Percentiles rank a stretch among this genome's conserved stretches.
These are phyloP conservation scores for Monilinia polystroma DNA, from an alignment of 2,329 filamentous ascomycete genomes.

Conservation along the genomic window DNA sequence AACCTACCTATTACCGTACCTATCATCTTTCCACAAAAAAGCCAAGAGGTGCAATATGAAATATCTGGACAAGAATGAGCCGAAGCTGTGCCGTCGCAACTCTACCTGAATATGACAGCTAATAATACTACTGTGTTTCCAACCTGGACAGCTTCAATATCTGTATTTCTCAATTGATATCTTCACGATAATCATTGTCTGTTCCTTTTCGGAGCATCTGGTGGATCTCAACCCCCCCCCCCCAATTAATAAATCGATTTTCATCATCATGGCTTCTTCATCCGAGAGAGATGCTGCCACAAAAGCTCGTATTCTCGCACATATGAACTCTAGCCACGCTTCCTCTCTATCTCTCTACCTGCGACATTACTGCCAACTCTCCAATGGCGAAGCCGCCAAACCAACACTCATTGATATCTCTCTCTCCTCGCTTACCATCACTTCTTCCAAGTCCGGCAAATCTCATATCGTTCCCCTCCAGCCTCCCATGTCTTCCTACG, in stretches of 20 bases:
- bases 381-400: constrained; percentile 53
- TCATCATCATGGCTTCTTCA: constrained; percentile 26
- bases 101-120: too few species aligned
- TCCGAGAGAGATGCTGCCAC: constrained; percentile 45
- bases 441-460: constrained; percentile 50
- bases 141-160: background rate
- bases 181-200: background rate
- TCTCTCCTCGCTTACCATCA: constrained; percentile 61
- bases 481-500: constrained; percentile 67
- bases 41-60: too few species aligned
- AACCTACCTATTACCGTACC: too few species aligned
- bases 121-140: background rate
- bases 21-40: too few species aligned
- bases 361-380: constrained; percentile 65
- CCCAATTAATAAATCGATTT: background rate
- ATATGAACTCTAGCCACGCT: constrained; percentile 85
- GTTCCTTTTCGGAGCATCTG: background rate
- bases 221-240: background rate
- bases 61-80: background rate
- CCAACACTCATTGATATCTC: constrained; percentile 66
- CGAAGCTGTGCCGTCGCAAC: background rate
- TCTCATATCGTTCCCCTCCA: constrained; percentile 59
- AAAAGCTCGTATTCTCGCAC: constrained; percentile 65
- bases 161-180: background rate
- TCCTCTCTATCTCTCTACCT: constrained; percentile 75